Evolutionary conservation across 176 grass and related monocot species (phyloP).

Genomic region (Musa troglodytarum): DNA sequence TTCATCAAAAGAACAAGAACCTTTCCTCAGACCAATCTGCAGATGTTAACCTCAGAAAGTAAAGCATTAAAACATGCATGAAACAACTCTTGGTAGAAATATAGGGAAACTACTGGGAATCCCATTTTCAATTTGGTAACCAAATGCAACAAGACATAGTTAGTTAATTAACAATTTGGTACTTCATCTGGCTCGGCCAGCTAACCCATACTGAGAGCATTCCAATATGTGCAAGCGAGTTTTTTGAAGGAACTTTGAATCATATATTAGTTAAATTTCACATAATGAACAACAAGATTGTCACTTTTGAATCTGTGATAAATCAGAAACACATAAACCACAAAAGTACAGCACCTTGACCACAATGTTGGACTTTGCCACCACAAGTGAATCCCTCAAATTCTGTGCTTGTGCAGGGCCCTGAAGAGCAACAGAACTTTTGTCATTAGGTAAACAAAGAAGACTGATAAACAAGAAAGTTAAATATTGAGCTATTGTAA

Average conservation of each 20-base stretch:
- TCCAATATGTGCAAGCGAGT: too few species aligned
- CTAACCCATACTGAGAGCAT: too few species aligned
- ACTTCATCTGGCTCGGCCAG: too few species aligned
- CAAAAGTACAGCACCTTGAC: slow-evolving; percentile 52
- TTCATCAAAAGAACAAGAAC: slow-evolving; percentile 76
- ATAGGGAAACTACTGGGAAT: too few species aligned
- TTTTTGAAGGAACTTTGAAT: too few species aligned
- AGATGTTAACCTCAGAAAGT: slow-evolving; percentile 10
- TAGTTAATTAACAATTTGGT: too few species aligned
- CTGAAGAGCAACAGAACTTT: slow-evolving; percentile 27
- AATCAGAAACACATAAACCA: not conserved
- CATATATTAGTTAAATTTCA: not conserved
- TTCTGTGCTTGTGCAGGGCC: slow-evolving; percentile 91
- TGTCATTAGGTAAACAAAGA: slow-evolving; percentile 3
- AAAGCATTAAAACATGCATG: not conserved
- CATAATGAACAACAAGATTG: not conserved
- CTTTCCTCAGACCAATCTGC: slow-evolving; percentile 86
- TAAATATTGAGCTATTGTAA: not conserved
- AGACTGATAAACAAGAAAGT: not conserved
- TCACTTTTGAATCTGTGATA: not conserved
- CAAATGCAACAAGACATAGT: too few species aligned
- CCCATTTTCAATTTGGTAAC: too few species aligned
- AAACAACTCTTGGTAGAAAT: not conserved
- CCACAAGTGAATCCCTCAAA: slow-evolving; percentile 69
- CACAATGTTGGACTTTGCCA: slow-evolving; percentile 75